phyloP scores from a whole-genome alignment of 1,284 basidiomycete species.

The Rhodofomes roseus region DNA sequence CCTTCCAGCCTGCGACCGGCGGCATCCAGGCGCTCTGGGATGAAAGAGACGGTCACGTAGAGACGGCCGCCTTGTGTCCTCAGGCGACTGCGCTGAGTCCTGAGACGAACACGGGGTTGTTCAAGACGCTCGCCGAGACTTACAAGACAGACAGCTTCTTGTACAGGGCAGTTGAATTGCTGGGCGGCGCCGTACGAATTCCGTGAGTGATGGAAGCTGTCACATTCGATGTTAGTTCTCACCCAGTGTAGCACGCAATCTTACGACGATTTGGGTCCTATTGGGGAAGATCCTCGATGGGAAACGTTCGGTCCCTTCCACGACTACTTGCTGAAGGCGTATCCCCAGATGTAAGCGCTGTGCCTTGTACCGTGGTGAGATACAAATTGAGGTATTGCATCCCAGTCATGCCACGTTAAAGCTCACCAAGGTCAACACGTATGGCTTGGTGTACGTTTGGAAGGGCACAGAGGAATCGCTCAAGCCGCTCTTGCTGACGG shows the following conservation, averaged over 20 bases:
- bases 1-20: neutral
- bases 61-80: slow-evolving; percentile 33
- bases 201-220: slow-evolving; percentile 26
- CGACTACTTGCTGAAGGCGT: slow-evolving; percentile 37
- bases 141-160: slow-evolving; percentile 44
- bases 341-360: slow-evolving; percentile 37
- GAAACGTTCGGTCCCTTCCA: slow-evolving; percentile 39
- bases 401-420: slow-evolving; percentile 47
- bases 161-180: slow-evolving; percentile 45
- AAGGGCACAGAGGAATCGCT: slow-evolving; percentile 49
- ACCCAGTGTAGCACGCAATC: slow-evolving; percentile 29
- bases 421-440: slow-evolving; percentile 58
- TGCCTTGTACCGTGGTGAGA: neutral
- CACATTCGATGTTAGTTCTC: neutral
- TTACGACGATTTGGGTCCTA: slow-evolving; percentile 38
- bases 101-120: slow-evolving; percentile 37
- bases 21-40: neutral
- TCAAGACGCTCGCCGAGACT: slow-evolving; percentile 36
- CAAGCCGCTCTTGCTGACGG: slow-evolving; percentile 64
- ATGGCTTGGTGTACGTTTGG: slow-evolving; percentile 65
- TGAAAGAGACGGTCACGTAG: neutral
- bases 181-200: slow-evolving; percentile 45
- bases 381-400: neutral
- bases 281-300: slow-evolving; percentile 44
- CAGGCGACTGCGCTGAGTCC: slow-evolving; percentile 44